Conservation (phyloP, 208 protist genomes). For the Naegleria lovaniensis region DNA sequence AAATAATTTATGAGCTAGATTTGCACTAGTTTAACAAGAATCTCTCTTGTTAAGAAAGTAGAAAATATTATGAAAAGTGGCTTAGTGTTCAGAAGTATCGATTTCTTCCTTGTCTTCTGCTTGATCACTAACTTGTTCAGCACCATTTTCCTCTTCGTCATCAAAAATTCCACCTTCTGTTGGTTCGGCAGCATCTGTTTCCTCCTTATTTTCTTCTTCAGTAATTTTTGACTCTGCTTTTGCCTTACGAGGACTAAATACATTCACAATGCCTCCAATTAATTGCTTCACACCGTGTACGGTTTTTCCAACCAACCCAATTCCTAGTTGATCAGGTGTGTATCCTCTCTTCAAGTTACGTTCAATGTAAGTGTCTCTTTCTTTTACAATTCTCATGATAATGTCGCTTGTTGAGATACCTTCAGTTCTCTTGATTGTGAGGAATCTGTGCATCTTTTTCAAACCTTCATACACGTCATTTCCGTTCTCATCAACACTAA, state of each 20-base stretch:
- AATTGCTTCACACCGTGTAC: neutral
- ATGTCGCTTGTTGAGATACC: slow-evolving; percentile 46
- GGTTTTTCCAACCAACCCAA: neutral
- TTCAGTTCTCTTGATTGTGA: slow-evolving; percentile 42
- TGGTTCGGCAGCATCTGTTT: neutral
- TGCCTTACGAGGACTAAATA: neutral
- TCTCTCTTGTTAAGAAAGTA: no score
- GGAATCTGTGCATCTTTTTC: slow-evolving; percentile 41
- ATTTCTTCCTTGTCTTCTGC: neutral
- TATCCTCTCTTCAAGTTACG: slow-evolving; percentile 42
- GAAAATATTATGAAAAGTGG: no score
- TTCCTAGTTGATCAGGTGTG: neutral
- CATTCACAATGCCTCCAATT: neutral
- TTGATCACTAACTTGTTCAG: neutral
- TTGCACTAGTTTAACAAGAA: no score
- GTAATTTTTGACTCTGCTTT: neutral
- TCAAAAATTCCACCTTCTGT: neutral
- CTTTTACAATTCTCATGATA: slow-evolving; percentile 42
- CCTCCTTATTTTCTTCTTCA: neutral
- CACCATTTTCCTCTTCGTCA: neutral
- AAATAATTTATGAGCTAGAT: neutral
- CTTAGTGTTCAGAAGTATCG: neutral
- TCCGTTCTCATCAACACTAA: slow-evolving; percentile 30
- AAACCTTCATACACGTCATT: slow-evolving; percentile 42
- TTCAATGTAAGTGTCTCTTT: slow-evolving; percentile 41